Evolutionary conservation across 192 early-diverging fungal genomes (phyloP), one percentile per base, ranked within the genome.

Genomic region (Coemansia erecta): DNA sequence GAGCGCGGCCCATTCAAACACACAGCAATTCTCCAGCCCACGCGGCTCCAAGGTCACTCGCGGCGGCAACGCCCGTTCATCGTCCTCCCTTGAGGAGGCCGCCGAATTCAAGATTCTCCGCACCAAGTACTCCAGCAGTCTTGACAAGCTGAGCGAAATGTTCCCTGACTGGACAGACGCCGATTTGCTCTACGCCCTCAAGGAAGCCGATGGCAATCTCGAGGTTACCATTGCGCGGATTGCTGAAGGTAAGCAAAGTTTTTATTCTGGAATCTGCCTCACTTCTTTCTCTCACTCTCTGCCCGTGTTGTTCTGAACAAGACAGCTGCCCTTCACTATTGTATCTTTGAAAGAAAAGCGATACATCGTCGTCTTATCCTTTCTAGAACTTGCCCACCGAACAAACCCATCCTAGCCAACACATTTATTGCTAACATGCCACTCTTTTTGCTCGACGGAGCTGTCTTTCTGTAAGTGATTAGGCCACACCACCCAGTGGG

Each of bases 201-300:
- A 92, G 68, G 96, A 98, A 62, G 87, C 88, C 46, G 63, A 85
- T 44, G 94, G 94, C 21, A 92, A 98, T 66, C 68, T 95, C 40
- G 90, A 94, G 31, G 60, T 83, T 21, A 87, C 93, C 47, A 86
- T 89, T 78, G 77, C 60, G 50, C 81, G 93, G 54, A 97, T 98
- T 60, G 81, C 81, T 53, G 91, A 95, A 79, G 77, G 77, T 80
- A 73, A 70, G 66, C 39, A 37, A 37, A 37, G 8, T 37, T 87
- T 89, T 87, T 84, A 50, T 52, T 24, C 40, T 21, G 11, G 28
- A 4, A 43, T 26, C 23, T 50, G 21, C 12, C 48, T 13, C 17
- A 15, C 5, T 4, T 5, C 33, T 39, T 6, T 4, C 31, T 18
- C 23, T 11, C 21, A 21, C 18, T 15, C 35, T 53, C 8, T 46